Evolutionary conservation across 176 grass and related monocot species (phyloP).

Genomic region (Phoenix dactylifera): DNA sequence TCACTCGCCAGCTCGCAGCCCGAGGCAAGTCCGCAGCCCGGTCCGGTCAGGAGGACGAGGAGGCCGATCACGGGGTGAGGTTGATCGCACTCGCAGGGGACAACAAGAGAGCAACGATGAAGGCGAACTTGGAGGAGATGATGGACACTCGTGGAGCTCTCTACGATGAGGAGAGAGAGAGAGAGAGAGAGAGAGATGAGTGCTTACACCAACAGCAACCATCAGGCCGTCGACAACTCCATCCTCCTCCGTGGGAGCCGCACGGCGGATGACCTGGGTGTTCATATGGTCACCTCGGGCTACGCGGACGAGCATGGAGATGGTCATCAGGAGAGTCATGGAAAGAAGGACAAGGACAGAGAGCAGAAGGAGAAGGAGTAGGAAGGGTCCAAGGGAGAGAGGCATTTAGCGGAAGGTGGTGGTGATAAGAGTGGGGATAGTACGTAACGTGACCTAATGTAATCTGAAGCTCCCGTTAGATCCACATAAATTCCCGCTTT

Average conservation of each 20-base stretch:
- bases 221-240: slow-evolving; percentile 96
- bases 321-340: slow-evolving; percentile 10
- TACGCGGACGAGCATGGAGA: slow-evolving; percentile 23
- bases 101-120: slow-evolving; percentile 54
- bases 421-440: too few species aligned
- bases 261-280: slow-evolving; percentile 54
- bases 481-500: too few species aligned
- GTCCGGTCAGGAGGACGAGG: neutral
- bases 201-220: slow-evolving; percentile 82
- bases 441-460: too few species aligned
- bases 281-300: slow-evolving; percentile 51
- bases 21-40: slow-evolving; percentile 1
- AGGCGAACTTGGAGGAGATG: slow-evolving; percentile 15
- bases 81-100: slow-evolving; percentile 56
- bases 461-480: too few species aligned
- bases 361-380: slow-evolving; percentile 12
- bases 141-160: slow-evolving; percentile 12
- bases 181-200: slow-evolving; percentile 18
- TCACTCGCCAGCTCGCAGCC: slow-evolving; percentile 42
- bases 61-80: slow-evolving; percentile 10
- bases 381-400: neutral
- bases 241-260: slow-evolving; percentile 65
- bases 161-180: slow-evolving; percentile 3
- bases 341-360: slow-evolving; percentile 20
- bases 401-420: neutral